Percentiles rank a stretch among this genome's conserved stretches.
Evolutionary conservation across 164 flowering plant species (phyloP).

Genomic region (Cinnamomum micranthum): DNA sequence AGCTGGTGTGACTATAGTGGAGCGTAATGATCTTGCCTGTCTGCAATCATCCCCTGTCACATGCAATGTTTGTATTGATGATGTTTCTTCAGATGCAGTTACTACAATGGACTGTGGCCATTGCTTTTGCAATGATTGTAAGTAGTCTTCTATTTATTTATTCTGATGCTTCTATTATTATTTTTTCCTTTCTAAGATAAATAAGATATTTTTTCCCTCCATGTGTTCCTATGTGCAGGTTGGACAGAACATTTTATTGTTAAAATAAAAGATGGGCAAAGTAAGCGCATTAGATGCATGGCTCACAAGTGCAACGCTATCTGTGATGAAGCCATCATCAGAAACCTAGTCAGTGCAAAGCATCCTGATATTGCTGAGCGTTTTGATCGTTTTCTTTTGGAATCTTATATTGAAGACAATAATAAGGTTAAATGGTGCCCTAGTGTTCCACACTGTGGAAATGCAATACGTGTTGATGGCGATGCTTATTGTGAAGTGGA

Average conservation of each 20-base stretch:
- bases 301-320: constrained; percentile 78
- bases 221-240: constrained; percentile 24
- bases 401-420: constrained; percentile 86
- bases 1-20: constrained; percentile 57
- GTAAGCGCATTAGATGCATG: constrained; percentile 82
- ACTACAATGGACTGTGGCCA: constrained; percentile 81
- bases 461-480: constrained; percentile 79
- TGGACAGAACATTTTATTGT: constrained; percentile 78
- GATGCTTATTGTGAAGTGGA: constrained; percentile 73
- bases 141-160: constrained; percentile 1
- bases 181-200: neutral
- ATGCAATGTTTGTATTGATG: constrained; percentile 62
- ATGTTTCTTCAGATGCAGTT: constrained; percentile 30
- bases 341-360: constrained; percentile 51
- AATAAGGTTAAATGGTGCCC: constrained; percentile 92
- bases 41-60: constrained; percentile 17
- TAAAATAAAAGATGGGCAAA: constrained; percentile 83
- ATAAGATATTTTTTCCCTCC: neutral
- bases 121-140: constrained; percentile 26
- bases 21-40: constrained; percentile 12
- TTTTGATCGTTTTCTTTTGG: constrained; percentile 76
- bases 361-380: constrained; percentile 64
- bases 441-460: constrained; percentile 91
- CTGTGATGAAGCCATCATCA: constrained; percentile 73
- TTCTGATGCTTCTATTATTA: neutral